Percentiles rank a stretch among this genome's conserved stretches.
Conservation (phyloP, 1,284 basidiomycete species). For the Papiliotrema terrestris region DNA sequence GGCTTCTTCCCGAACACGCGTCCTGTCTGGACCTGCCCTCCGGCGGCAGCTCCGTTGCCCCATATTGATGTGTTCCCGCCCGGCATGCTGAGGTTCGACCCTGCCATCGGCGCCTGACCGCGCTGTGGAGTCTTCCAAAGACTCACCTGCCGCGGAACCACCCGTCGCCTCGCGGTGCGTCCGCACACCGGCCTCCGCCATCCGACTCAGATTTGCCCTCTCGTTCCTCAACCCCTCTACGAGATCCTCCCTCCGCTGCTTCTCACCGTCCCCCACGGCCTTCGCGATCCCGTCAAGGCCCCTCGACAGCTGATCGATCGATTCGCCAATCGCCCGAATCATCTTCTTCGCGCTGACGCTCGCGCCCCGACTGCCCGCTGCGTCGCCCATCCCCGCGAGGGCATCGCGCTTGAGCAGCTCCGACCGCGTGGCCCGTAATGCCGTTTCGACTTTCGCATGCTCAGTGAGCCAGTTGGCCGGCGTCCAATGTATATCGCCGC, state of each 20-base stretch:
- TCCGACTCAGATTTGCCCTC: slow-evolving; percentile 56
- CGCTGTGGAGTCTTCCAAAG: neutral
- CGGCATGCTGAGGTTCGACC: slow-evolving; percentile 1
- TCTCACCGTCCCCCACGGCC: slow-evolving; percentile 65
- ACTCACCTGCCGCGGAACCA: neutral
- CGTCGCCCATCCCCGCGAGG: slow-evolving; percentile 68
- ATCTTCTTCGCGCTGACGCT: slow-evolving; percentile 80
- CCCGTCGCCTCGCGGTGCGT: slow-evolving; percentile 2
- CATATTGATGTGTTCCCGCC: neutral
- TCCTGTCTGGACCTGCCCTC: slow-evolving; percentile 18
- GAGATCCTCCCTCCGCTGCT: slow-evolving; percentile 77
- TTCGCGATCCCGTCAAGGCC: slow-evolving; percentile 60
- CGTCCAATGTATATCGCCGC: slow-evolving; percentile 33
- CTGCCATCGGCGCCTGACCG: neutral
- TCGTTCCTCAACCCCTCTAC: slow-evolving; percentile 77
- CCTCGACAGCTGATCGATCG: slow-evolving; percentile 66
- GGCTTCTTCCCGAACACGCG: slow-evolving; percentile 67
- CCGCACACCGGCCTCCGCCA: slow-evolving; percentile 45
- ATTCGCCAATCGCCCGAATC: slow-evolving; percentile 67
- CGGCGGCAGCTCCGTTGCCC: neutral
- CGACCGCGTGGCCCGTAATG: slow-evolving; percentile 72
- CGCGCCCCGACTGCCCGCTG: slow-evolving; percentile 67
- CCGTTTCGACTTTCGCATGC: slow-evolving; percentile 67
- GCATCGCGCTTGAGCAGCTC: slow-evolving; percentile 82
- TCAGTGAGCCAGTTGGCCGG: slow-evolving; percentile 77